phyloP scores from a whole-genome alignment of 2,329 filamentous ascomycete genomes.

The Tolypocladium tundrense region DNA sequence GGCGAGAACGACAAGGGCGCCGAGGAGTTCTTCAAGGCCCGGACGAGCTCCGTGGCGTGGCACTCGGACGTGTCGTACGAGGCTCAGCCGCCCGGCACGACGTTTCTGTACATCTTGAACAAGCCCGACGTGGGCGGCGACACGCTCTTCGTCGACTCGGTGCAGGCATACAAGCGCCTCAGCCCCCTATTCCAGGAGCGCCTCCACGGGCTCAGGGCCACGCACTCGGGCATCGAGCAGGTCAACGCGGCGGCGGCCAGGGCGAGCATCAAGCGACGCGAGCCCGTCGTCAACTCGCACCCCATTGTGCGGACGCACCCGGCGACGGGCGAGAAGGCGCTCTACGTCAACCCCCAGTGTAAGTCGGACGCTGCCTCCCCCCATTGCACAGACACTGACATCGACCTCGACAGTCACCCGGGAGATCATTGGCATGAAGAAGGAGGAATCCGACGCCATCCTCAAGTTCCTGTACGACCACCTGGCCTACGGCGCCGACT shows the following conservation, averaged over 20 bases:
- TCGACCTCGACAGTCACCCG: conserved; percentile 51
- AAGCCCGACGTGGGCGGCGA: conserved; percentile 72
- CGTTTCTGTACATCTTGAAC: conserved; percentile 82
- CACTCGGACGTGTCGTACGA: conserved; percentile 87
- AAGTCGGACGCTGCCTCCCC: conserved; percentile 19
- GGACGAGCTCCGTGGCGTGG: conserved; percentile 78
- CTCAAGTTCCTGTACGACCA: conserved; percentile 60
- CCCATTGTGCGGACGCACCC: conserved; percentile 76
- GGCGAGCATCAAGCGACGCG: conserved; percentile 62
- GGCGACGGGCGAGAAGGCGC: conserved; percentile 70
- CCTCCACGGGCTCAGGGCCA: conserved; percentile 68
- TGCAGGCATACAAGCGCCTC: conserved; percentile 70
- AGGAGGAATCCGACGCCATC: conserved; percentile 71
- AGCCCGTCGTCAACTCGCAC: conserved; percentile 65
- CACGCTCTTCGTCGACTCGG: conserved; percentile 72
- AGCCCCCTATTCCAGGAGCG: conserved; percentile 70
- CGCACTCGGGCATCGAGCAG: conserved; percentile 77
- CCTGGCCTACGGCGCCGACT: conserved; percentile 47
- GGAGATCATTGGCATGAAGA: conserved; percentile 72
- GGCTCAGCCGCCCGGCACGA: conserved; percentile 78
- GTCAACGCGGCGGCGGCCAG: conserved; percentile 56
- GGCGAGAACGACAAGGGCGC: conserved; percentile 40
- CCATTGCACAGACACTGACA: background rate
- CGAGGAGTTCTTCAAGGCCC: conserved; percentile 51
- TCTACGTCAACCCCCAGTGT: conserved; percentile 80